Percentiles rank a stretch among this genome's conserved stretches.
Conservation (phyloP, 1,284 basidiomycete species). For the Schizopora paradoxa region DNA sequence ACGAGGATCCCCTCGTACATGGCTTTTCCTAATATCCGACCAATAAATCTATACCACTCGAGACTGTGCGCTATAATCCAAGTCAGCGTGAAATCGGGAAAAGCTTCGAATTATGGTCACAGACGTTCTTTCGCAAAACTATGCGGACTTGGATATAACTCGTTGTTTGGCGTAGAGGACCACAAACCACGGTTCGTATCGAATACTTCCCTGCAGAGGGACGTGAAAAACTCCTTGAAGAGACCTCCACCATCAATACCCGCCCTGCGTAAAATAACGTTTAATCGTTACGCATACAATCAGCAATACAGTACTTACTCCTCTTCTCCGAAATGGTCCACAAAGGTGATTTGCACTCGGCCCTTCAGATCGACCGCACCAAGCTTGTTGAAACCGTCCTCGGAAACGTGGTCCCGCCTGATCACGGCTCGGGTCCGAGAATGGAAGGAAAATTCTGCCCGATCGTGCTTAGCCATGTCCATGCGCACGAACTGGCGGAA, state of each 20-base stretch:
- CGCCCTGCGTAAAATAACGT: slow-evolving; percentile 41
- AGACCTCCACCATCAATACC: slow-evolving; percentile 96
- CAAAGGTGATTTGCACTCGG: slow-evolving; percentile 81
- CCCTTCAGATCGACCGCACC: slow-evolving; percentile 75
- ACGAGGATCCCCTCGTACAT: slow-evolving; percentile 96
- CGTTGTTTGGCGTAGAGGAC: slow-evolving; percentile 85
- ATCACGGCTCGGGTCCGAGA: slow-evolving; percentile 54
- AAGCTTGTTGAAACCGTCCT: slow-evolving; percentile 85
- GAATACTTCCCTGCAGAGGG: slow-evolving; percentile 88
- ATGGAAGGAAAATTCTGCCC: slow-evolving; percentile 12
- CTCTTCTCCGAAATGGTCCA: slow-evolving; percentile 83
- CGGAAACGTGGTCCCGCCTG: slow-evolving; percentile 68
- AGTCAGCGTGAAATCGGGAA: slow-evolving; percentile 2
- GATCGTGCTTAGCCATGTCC: slow-evolving; percentile 35
- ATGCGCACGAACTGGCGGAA: slow-evolving; percentile 79
- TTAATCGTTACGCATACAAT: slow-evolving; percentile 8
- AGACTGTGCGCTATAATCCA: slow-evolving; percentile 63
- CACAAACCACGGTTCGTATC: slow-evolving; percentile 93
- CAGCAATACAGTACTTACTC: slow-evolving; percentile 51
- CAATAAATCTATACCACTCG: slow-evolving; percentile 93
- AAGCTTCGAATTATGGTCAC: slow-evolving; percentile 25
- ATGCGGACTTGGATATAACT: slow-evolving; percentile 93
- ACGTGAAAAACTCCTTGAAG: slow-evolving; percentile 97
- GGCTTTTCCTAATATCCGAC: slow-evolving; percentile 90
- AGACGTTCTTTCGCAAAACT: slow-evolving; percentile 79